Conservation (phyloP, 345 rosid genomes). For the Eucalyptus pumila region DNA sequence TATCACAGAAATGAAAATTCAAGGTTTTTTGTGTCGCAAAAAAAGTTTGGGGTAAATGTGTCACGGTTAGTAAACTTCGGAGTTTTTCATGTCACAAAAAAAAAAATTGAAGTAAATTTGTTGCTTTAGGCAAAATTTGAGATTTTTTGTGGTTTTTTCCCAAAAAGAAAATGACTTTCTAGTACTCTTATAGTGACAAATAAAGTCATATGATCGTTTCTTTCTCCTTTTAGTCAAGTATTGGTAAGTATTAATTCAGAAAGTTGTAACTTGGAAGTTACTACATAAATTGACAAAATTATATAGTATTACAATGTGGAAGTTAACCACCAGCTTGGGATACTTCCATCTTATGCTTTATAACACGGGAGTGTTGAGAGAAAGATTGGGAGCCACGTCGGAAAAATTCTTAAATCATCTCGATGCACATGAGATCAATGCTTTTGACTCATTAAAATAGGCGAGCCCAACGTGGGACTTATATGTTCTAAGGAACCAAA, state of each 20-base stretch:
- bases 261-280: neutral
- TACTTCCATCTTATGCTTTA: neutral
- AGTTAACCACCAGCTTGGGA: neutral
- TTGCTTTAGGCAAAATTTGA: too few species aligned
- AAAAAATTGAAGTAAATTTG: too few species aligned
- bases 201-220: neutral
- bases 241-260: neutral
- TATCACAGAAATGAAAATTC: too few species aligned
- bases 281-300: neutral
- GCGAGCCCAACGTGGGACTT: neutral
- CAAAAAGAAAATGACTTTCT: neutral
- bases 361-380: neutral
- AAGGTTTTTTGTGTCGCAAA: too few species aligned
- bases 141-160: too few species aligned
- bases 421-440: neutral
- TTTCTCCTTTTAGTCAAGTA: neutral
- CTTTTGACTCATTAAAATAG: neutral
- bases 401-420: neutral
- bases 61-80: too few species aligned
- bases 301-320: neutral
- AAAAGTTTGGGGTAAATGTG: too few species aligned
- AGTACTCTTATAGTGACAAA: neutral
- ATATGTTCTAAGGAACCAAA: neutral
- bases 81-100: too few species aligned
- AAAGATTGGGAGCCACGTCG: neutral